Percentiles rank a stretch among this genome's conserved stretches.
Evolutionary conservation across 805 yeast species (phyloP).

Genomic region (Nakazawaea siamensis): DNA sequence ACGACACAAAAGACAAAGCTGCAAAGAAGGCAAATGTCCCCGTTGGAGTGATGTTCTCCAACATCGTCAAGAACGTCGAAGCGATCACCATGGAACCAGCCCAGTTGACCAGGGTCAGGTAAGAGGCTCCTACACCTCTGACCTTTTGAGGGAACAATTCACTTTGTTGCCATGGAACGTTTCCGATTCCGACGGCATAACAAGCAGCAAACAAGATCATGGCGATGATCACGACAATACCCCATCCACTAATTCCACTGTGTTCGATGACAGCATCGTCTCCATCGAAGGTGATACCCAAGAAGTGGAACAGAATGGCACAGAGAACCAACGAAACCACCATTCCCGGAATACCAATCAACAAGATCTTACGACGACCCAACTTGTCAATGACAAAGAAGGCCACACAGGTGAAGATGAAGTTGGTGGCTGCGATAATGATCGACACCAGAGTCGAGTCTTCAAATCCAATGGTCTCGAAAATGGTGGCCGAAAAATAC

Average conservation of each 20-base stretch:
- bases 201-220: slow-evolving; percentile 85
- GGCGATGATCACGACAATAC: slow-evolving; percentile 73
- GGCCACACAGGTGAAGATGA: slow-evolving; percentile 79
- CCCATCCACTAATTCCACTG: slow-evolving; percentile 70
- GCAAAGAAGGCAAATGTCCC: slow-evolving; percentile 93
- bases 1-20: slow-evolving; percentile 64
- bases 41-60: slow-evolving; percentile 85
- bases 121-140: slow-evolving; percentile 86
- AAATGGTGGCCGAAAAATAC: slow-evolving; percentile 92
- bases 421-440: slow-evolving; percentile 90
- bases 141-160: slow-evolving; percentile 92
- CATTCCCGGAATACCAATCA: slow-evolving; percentile 84
- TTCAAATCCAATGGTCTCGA: slow-evolving; percentile 81
- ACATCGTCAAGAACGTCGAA: slow-evolving; percentile 89
- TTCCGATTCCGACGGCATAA: slow-evolving; percentile 93
- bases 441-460: slow-evolving; percentile 93
- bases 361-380: slow-evolving; percentile 79
- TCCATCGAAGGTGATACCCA: slow-evolving; percentile 52
- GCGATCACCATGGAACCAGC: slow-evolving; percentile 88
- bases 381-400: slow-evolving; percentile 79
- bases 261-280: slow-evolving; percentile 29
- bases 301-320: slow-evolving; percentile 86
- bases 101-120: slow-evolving; percentile 93
- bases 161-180: slow-evolving; percentile 97
- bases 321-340: slow-evolving; percentile 64